Conservation (phyloP, 2,329 filamentous ascomycete genomes). For the Pestalotiopsis sp. region DNA sequence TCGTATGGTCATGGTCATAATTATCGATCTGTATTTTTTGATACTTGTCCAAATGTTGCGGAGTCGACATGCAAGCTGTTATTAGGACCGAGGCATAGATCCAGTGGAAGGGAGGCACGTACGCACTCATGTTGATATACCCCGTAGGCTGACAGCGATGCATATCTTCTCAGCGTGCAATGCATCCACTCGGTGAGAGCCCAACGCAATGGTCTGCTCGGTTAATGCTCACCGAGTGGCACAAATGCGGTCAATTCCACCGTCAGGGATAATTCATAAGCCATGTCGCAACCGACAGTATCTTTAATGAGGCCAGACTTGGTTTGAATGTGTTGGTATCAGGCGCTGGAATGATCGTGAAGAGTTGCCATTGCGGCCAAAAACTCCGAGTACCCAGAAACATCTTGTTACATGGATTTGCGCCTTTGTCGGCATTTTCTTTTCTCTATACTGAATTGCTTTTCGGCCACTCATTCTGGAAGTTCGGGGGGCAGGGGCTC, state of each 20-base stretch:
- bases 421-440: background rate
- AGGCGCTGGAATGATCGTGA: background rate
- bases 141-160: background rate
- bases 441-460: background rate
- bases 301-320: background rate
- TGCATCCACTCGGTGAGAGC: background rate
- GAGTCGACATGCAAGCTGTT: background rate
- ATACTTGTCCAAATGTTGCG: background rate
- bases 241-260: background rate
- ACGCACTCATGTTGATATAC: background rate
- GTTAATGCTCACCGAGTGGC: background rate
- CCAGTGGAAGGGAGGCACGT: too few relatives aligned
- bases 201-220: background rate
- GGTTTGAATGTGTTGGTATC: background rate
- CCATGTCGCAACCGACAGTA: background rate
- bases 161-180: background rate
- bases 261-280: background rate
- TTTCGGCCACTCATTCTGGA: background rate
- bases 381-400: background rate
- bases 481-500: background rate
- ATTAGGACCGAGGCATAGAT: too few relatives aligned
- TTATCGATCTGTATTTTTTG: too few relatives aligned
- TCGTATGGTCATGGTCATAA: too few relatives aligned
- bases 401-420: too few relatives aligned
- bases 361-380: background rate